Evolutionary conservation across 805 yeast genomes (phyloP).

Genomic region (Metschnikowia koreensis): DNA sequence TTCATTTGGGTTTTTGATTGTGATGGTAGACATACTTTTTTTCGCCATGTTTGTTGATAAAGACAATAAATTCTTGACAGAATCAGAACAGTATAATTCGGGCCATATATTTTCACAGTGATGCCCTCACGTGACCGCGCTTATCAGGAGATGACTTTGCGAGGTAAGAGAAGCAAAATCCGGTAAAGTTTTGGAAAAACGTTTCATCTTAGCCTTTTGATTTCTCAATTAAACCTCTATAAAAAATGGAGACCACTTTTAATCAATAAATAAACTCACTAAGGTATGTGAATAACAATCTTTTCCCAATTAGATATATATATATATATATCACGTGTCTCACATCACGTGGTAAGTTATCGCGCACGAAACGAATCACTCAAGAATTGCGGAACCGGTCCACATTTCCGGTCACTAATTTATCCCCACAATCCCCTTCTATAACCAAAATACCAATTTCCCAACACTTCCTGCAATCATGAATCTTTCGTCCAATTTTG

Average conservation of each 20-base stretch:
- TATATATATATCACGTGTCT: neutral
- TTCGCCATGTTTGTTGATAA: slow-evolving; percentile 31
- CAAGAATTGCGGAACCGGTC: neutral
- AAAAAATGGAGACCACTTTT: too few species aligned
- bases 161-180: neutral
- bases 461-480: neutral
- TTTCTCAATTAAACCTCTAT: too few species aligned
- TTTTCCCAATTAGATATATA: too few species aligned
- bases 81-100: neutral
- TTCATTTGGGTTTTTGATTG: neutral
- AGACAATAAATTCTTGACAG: neutral
- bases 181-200: too few species aligned
- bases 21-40: slow-evolving; percentile 30
- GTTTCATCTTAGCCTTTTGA: too few species aligned
- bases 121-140: slow-evolving; percentile 12
- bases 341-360: neutral
- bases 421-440: neutral
- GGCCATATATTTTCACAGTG: neutral
- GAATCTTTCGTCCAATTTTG: slow-evolving; percentile 1
- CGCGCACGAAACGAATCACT: neutral
- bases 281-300: too few species aligned
- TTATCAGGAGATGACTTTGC: neutral
- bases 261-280: too few species aligned
- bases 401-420: neutral
- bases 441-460: neutral